Evolutionary conservation across 1,139 yeast genomes (phyloP), one percentile per base, ranked within the genome.

Genomic region (Casaregolazyma suthepensis): DNA sequence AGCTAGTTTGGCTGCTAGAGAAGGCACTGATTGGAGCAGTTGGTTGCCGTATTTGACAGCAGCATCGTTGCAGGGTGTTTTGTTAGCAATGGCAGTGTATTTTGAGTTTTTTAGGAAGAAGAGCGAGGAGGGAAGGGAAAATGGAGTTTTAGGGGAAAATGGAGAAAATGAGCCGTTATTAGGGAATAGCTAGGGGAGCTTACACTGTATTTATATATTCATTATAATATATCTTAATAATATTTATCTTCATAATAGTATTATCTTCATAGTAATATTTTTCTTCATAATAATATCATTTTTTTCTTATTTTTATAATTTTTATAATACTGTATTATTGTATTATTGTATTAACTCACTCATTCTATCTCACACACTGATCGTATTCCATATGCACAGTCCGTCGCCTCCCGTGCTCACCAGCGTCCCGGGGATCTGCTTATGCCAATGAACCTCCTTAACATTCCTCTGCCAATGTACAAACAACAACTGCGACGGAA

Each of bases 381-480:
- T 91, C 31, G 98, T 91, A 75, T 93, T 93, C 97, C 98, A 93
- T 52, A 93, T 76, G 66, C 89, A 87, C 69, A 93, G 77, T 46
- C 99, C 99, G 64, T 91, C 98, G 45, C 94, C 86, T 60, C 99
- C 98, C 3, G 99, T 93, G 62, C 96, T 85, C 15, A 90, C 89
- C 68, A 94, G 77, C 63, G 95, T 85, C 48, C 99, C 99, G 3
- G 99, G 99, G 58, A 94, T 88, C 73, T 94, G 99, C 66, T 76
- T 82, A 71, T 93, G 97, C 98, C 99, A 93, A 72, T 96, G 88
- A 45, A 91, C 96, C 69, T 93, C 99, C 75, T 93, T 93, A 53
- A 93, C 97, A 66, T 91, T 94, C 64, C 85, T 84, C 75, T 94
- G 99, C 98, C 98, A 93, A 69, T 93, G 99, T 50, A 93, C 96